Evolutionary conservation across 352 stramenopile species (phyloP).

Genomic region (Phytopythium chamaehyphon): DNA sequence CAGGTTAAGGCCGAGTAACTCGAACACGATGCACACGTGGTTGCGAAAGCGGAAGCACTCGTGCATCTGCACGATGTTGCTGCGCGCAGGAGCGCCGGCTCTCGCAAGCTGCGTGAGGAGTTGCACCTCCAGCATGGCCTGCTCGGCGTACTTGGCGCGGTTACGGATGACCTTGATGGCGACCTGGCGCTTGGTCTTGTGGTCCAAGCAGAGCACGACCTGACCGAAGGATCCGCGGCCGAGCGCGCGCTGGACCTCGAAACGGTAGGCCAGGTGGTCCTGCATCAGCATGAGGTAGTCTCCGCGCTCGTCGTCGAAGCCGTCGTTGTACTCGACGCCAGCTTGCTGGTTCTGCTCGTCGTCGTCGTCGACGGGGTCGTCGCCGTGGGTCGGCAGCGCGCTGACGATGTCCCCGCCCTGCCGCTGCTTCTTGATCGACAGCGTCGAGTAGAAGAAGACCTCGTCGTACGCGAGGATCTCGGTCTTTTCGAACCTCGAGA

Average conservation of each 20-base stretch:
- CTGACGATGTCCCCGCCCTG: slow-evolving; percentile 27
- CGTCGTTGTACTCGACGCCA: slow-evolving; percentile 80
- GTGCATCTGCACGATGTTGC: slow-evolving; percentile 88
- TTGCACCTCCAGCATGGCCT: slow-evolving; percentile 95
- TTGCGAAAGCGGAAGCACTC: slow-evolving; percentile 92
- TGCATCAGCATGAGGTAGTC: slow-evolving; percentile 95
- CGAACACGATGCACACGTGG: slow-evolving; percentile 97
- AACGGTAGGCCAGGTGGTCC: slow-evolving; percentile 94
- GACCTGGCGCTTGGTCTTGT: slow-evolving; percentile 80
- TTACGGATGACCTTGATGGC: slow-evolving; percentile 99
- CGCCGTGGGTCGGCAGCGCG: slow-evolving; percentile 13
- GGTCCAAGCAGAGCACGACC: slow-evolving; percentile 94
- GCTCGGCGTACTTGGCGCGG: slow-evolving; percentile 93
- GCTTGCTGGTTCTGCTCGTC: background rate
- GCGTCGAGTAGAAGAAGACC: slow-evolving; percentile 45
- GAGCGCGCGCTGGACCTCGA: slow-evolving; percentile 93
- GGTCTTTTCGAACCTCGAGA: slow-evolving; percentile 40
- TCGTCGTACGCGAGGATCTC: slow-evolving; percentile 51
- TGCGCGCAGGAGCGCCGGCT: slow-evolving; percentile 28
- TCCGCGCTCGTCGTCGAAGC: slow-evolving; percentile 95
- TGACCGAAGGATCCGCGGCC: slow-evolving; percentile 98
- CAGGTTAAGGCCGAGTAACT: slow-evolving; percentile 94
- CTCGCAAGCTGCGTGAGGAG: slow-evolving; percentile 67
- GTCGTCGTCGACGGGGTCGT: slow-evolving; percentile 12
- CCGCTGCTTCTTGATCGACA: slow-evolving; percentile 27